A percentile compares a stretch with the other conserved stretches of the same genome.
Evolutionary conservation across 2,329 filamentous ascomycete genomes (phyloP).

Genomic region (Phaeosphaeriaceae sp.): DNA sequence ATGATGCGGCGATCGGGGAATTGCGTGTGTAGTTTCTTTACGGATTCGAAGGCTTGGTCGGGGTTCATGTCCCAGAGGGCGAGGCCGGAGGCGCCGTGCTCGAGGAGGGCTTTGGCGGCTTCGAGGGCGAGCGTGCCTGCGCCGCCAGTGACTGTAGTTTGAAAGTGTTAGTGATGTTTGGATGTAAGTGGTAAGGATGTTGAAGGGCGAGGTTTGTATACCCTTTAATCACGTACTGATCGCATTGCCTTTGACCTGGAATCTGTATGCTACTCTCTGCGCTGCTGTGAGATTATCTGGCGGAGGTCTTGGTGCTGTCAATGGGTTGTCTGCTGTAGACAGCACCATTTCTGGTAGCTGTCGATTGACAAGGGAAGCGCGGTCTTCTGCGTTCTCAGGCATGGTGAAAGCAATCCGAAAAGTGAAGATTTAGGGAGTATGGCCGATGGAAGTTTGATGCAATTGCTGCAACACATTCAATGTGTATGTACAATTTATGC

Average conservation of each 20-base stretch:
- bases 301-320: constrained; percentile 53
- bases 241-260: constrained; percentile 62
- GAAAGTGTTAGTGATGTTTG: constrained; percentile 3
- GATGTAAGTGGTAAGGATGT: background rate
- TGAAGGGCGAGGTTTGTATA: constrained; percentile 11
- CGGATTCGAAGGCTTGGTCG: constrained; percentile 51
- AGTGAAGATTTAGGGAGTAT: background rate
- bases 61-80: constrained; percentile 67
- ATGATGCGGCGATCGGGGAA: constrained; percentile 65
- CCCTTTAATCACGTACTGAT: constrained; percentile 52
- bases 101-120: constrained; percentile 69
- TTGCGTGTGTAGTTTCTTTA: constrained; percentile 57
- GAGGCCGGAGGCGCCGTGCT: constrained; percentile 69
- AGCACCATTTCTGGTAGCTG: constrained; percentile 60
- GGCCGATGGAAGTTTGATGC: no score
- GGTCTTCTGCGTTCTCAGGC: constrained; percentile 47
- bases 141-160: constrained; percentile 66
- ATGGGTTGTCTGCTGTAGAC: constrained; percentile 55
- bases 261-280: constrained; percentile 56
- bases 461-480: background rate
- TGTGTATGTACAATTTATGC: background rate
- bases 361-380: constrained; percentile 55
- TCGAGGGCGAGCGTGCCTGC: constrained; percentile 69
- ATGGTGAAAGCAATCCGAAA: constrained; percentile 22
- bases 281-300: constrained; percentile 52